These are phyloP conservation scores for Trichoderma semiorbis DNA, from an alignment of 2,329 filamentous ascomycete genomes.

Conservation along the genomic window DNA sequence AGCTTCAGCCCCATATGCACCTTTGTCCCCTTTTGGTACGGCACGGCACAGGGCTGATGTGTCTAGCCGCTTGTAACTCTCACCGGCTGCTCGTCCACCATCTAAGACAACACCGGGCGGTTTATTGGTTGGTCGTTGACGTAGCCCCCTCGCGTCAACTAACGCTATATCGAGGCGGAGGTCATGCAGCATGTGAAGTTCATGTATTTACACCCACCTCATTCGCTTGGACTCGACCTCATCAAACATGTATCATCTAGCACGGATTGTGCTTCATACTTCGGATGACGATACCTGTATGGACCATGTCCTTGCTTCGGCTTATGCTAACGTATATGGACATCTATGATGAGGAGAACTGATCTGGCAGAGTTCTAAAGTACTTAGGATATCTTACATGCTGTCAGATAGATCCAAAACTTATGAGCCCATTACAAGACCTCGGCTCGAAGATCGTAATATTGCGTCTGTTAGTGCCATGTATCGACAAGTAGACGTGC, in stretches of 20 bases:
- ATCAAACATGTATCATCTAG: neutral
- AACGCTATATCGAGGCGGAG: neutral
- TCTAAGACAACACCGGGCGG: neutral
- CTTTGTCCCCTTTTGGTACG: neutral
- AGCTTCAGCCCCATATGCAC: neutral
- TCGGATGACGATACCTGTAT: neutral
- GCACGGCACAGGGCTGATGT: constrained; percentile 2
- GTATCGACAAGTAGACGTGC: neutral
- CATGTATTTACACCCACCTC: neutral
- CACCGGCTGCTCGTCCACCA: neutral
- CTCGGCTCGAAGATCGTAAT: neutral
- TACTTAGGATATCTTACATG: neutral
- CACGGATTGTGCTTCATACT: neutral
- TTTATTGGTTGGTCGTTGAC: neutral
- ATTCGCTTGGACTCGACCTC: neutral
- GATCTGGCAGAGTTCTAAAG: neutral
- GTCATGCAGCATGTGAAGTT: neutral
- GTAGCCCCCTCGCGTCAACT: neutral
- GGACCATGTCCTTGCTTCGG: neutral
- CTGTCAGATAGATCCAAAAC: neutral
- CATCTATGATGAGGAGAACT: neutral
- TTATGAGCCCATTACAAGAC: no score
- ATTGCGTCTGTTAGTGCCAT: neutral
- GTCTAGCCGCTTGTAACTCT: neutral
- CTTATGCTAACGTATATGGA: neutral